phyloP scores from a whole-genome alignment of 306 rosid species.

The Aeschynomene evenia region DNA sequence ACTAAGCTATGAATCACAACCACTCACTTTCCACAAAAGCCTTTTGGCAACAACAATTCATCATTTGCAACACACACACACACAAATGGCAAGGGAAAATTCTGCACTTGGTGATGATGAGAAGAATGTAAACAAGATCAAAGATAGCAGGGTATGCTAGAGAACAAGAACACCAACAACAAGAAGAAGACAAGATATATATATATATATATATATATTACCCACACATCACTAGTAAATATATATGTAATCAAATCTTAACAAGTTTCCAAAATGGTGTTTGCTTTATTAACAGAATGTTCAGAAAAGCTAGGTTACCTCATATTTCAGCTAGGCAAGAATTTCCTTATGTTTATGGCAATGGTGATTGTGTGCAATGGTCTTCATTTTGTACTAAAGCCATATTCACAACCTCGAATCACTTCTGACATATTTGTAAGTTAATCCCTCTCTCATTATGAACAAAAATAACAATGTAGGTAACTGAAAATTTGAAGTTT shows the following conservation, averaged over 20 bases:
- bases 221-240: background rate
- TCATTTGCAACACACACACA: constrained; percentile 12
- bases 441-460: background rate
- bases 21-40: constrained; percentile 35
- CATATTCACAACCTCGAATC: constrained; percentile 70
- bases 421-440: constrained; percentile 73
- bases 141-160: constrained; percentile 1
- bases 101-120: background rate
- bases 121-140: constrained; percentile 1
- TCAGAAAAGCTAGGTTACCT: constrained; percentile 41
- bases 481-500: background rate
- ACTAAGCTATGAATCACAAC: constrained; percentile 47
- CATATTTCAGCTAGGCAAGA: constrained; percentile 34
- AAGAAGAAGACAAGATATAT: constrained; percentile 3
- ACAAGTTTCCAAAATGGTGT: background rate
- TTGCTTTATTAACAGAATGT: constrained; percentile 38
- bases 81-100: constrained; percentile 6
- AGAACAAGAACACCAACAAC: background rate
- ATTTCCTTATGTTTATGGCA: constrained; percentile 53
- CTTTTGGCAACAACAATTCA: constrained; percentile 19
- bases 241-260: background rate
- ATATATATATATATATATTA: background rate
- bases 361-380: constrained; percentile 71
- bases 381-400: constrained; percentile 56
- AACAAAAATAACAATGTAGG: background rate